Evolutionary conservation across 495 filamentous ascomycete genomes (phyloP).

Genomic region (Neurospora pannonica): DNA sequence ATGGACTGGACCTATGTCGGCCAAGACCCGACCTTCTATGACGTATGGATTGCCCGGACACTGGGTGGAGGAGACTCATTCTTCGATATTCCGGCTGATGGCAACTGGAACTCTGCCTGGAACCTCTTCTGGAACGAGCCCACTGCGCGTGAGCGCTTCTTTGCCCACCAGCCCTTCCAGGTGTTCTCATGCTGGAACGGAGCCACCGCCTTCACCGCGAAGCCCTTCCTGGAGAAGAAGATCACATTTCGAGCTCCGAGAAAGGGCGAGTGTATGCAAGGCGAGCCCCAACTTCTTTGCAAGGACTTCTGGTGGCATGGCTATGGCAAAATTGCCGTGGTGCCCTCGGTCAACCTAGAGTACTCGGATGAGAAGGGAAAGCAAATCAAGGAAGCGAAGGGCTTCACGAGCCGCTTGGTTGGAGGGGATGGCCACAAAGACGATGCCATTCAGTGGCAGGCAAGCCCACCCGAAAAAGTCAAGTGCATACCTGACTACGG

Average conservation of each 20-base stretch:
- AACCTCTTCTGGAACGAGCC: conserved; percentile 40
- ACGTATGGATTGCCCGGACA: conserved; percentile 41
- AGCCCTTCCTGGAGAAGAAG: conserved; percentile 22
- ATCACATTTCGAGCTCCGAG: conserved; percentile 25
- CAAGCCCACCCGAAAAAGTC: conserved; percentile 14
- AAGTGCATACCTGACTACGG: conserved; percentile 16
- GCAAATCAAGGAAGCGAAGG: conserved; percentile 32
- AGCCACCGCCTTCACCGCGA: conserved; percentile 22
- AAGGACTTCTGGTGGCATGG: conserved; percentile 42
- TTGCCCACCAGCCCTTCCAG: conserved; percentile 33
- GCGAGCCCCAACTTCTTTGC: conserved; percentile 38
- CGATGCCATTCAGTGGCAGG: conserved; percentile 9
- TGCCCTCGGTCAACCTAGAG: conserved; percentile 41
- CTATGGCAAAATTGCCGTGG: conserved; percentile 37
- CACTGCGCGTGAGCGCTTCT: conserved; percentile 15
- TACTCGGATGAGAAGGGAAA: conserved; percentile 29
- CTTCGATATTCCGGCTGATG: conserved; percentile 37
- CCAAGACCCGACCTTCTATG: conserved; percentile 35
- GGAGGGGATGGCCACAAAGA: neutral
- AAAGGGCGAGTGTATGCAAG: conserved; percentile 35
- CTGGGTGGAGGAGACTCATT: conserved; percentile 39
- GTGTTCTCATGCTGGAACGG: conserved; percentile 50
- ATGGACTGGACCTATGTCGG: conserved; percentile 44
- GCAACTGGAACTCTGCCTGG: conserved; percentile 30
- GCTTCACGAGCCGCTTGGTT: conserved; percentile 27